Percentiles rank a stretch among this genome's conserved stretches.
phyloP scores from a whole-genome alignment of 176 grass and related monocot genomes.

The Luzula sylvatica region DNA sequence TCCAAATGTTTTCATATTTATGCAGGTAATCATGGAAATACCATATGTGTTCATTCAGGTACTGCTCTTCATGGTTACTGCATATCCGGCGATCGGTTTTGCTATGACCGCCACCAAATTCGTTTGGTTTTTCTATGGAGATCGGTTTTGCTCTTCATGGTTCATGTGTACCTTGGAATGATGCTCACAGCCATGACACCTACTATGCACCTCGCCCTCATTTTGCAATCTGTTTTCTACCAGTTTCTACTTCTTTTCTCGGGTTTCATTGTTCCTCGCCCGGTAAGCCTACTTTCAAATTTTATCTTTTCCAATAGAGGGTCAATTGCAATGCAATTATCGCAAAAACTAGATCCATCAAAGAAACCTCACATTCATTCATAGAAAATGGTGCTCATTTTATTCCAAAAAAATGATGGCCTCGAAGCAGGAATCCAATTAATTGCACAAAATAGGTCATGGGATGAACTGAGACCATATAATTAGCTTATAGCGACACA shows the following conservation, averaged over 20 bases:
- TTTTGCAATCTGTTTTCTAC: conserved; percentile 48
- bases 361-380: too few species aligned
- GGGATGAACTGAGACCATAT: too few species aligned
- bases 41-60: conserved; percentile 39
- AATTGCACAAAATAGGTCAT: too few species aligned
- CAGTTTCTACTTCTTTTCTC: conserved; percentile 35
- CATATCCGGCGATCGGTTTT: conserved; percentile 47
- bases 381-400: too few species aligned
- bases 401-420: too few species aligned
- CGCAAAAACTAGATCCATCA: too few species aligned
- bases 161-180: conserved; percentile 51
- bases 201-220: conserved; percentile 41
- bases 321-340: too few species aligned
- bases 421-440: too few species aligned
- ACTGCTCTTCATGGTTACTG: conserved; percentile 32
- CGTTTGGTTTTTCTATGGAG: conserved; percentile 23
- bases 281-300: conserved; percentile 44
- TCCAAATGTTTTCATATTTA: neutral
- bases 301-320: too few species aligned
- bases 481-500: too few species aligned
- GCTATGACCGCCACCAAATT: conserved; percentile 24
- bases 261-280: conserved; percentile 38
- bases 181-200: conserved; percentile 45
- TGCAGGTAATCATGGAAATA: conserved; percentile 38
- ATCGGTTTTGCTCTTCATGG: conserved; percentile 21